Evolutionary conservation across 2,329 filamentous ascomycete species (phyloP).

Genomic region (Nigrospora sphaerica): DNA sequence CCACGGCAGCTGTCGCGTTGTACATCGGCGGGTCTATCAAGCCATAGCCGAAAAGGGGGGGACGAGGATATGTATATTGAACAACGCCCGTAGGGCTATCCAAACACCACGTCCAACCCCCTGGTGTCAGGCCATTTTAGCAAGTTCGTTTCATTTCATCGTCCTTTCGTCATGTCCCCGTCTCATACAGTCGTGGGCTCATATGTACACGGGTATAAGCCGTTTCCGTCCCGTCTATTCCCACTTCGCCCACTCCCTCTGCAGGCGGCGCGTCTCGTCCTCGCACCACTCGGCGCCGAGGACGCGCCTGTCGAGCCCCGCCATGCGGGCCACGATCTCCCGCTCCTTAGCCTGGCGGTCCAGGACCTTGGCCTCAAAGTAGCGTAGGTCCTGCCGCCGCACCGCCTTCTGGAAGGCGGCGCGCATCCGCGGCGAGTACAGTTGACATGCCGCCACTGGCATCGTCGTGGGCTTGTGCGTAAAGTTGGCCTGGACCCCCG

Average conservation of each 20-base stretch:
- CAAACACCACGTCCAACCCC: too few relatives aligned
- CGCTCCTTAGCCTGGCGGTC: constrained; percentile 55
- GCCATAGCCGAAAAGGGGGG: too few relatives aligned
- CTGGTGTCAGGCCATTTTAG: too few relatives aligned
- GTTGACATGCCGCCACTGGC: constrained; percentile 57
- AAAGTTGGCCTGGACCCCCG: constrained; percentile 42
- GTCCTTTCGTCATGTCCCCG: too few relatives aligned
- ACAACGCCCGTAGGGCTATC: too few relatives aligned
- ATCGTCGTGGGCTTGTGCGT: constrained; percentile 52
- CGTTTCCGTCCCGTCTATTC: constrained; percentile 25
- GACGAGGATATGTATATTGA: too few relatives aligned
- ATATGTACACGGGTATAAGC: too few relatives aligned
- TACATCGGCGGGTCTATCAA: too few relatives aligned
- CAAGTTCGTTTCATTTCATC: too few relatives aligned
- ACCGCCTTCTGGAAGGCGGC: constrained; percentile 63
- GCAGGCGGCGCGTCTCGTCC: constrained; percentile 37
- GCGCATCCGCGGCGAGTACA: constrained; percentile 78
- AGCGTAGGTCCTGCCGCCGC: constrained; percentile 56
- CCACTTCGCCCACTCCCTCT: constrained; percentile 52
- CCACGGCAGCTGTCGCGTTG: too few relatives aligned
- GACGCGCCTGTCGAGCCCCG: constrained; percentile 29
- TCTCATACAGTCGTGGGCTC: too few relatives aligned
- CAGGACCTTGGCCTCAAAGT: constrained; percentile 49
- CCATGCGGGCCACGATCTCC: constrained; percentile 48
- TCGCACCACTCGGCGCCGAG: constrained; percentile 30